A percentile compares a stretch with the other conserved stretches of the same genome.
Conservation (phyloP, 805 yeast species). For the Yamadazyma tumulicola region DNA sequence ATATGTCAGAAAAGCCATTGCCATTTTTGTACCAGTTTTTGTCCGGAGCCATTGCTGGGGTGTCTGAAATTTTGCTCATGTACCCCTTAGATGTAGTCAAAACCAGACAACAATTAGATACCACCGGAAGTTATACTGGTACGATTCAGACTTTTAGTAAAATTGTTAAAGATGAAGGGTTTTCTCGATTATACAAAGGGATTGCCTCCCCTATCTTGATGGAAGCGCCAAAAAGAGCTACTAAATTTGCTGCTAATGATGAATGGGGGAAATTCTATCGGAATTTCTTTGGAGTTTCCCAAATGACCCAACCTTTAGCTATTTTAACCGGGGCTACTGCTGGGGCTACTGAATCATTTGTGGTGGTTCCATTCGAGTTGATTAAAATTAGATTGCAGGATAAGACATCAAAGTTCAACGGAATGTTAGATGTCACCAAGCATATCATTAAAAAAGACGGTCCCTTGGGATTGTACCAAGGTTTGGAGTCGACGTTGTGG, state of each 20-base stretch:
- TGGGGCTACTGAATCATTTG: constrained; percentile 95
- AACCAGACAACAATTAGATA: constrained; percentile 83
- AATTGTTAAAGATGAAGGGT: constrained; percentile 84
- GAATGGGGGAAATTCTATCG: constrained; percentile 89
- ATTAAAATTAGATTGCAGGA: constrained; percentile 95
- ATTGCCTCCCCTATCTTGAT: constrained; percentile 93
- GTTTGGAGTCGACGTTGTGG: constrained; percentile 96
- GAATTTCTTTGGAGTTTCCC: constrained; percentile 59
- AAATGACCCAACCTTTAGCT: constrained; percentile 79
- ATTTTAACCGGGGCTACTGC: constrained; percentile 96
- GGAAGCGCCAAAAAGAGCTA: constrained; percentile 99
- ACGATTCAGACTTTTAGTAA: constrained; percentile 80
- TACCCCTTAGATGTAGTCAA: constrained; percentile 96
- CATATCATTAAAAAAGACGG: constrained; percentile 76
- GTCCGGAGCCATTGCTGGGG: constrained; percentile 95
- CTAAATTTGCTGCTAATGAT: constrained; percentile 97
- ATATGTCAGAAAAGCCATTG: constrained; percentile 30
- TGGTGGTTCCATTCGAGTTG: constrained; percentile 96
- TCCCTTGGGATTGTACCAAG: constrained; percentile 80
- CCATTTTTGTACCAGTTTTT: constrained; percentile 90
- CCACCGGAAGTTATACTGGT: constrained; percentile 69
- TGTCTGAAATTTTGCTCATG: constrained; percentile 92
- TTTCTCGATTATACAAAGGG: constrained; percentile 82
- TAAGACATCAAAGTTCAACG: constrained; percentile 72
- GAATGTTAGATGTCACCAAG: constrained; percentile 78